These are phyloP conservation scores for Allium fistulosum DNA, from an alignment of 106 monocot genomes.

Conservation along the genomic window DNA sequence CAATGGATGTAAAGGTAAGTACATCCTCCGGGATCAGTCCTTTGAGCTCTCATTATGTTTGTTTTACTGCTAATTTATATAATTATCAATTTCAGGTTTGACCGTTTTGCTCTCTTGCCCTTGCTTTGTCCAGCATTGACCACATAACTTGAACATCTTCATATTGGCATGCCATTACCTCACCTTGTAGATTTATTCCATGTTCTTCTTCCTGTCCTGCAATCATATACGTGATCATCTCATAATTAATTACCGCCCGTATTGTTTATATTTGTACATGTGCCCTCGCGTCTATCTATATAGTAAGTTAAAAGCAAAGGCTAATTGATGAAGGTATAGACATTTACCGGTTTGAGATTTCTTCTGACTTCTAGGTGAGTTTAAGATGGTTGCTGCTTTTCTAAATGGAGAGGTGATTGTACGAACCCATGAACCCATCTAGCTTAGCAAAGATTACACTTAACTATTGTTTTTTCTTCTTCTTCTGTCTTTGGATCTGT, in stretches of 20 bases:
- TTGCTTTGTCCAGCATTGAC: constrained; percentile 52
- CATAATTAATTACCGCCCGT: background rate
- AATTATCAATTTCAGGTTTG: no score
- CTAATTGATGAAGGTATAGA: background rate
- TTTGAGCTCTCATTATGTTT: no score
- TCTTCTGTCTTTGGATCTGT: background rate
- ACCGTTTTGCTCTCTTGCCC: background rate
- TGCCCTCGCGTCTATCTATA: no score
- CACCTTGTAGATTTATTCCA: constrained; percentile 30
- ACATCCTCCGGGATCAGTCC: no score
- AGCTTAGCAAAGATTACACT: background rate
- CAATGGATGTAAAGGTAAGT: no score
- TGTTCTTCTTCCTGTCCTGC: constrained; percentile 22
- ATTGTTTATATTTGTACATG: background rate
- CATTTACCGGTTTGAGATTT: constrained; percentile 25
- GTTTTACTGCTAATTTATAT: no score
- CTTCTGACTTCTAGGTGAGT: constrained; percentile 27
- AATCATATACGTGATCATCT: background rate
- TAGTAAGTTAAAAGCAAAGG: background rate
- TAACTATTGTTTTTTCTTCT: background rate
- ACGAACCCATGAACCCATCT: constrained; percentile 65
- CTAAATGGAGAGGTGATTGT: constrained; percentile 66
- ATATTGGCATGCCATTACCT: constrained; percentile 62
- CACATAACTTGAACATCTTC: constrained; percentile 70
- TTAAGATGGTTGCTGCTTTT: constrained; percentile 51